Conservation (phyloP, 2,329 filamentous ascomycete genomes). For the Aureobasidium zeae region DNA sequence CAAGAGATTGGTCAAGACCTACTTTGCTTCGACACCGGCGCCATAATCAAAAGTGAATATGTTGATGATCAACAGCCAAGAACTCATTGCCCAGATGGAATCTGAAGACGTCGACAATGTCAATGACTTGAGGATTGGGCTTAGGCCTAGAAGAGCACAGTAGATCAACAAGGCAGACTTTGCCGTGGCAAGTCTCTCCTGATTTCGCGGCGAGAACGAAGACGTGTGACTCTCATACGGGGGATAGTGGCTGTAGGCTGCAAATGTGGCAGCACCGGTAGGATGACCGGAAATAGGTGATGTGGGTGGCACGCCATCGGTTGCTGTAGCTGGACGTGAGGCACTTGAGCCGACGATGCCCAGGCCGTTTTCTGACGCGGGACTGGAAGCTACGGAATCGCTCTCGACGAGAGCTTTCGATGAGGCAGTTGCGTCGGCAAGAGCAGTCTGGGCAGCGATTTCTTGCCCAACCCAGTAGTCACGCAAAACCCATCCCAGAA, state of each 20-base stretch:
- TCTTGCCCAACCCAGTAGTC: constrained; percentile 79
- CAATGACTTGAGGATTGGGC: constrained; percentile 92
- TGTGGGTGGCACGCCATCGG: constrained; percentile 12
- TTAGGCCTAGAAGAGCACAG: constrained; percentile 81
- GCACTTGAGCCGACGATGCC: constrained; percentile 2
- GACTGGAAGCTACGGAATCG: constrained; percentile 1
- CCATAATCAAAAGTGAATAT: constrained; percentile 98
- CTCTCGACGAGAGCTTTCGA: constrained; percentile 10
- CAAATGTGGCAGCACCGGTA: constrained; percentile 35
- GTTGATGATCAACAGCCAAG: constrained; percentile 87
- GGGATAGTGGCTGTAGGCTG: constrained; percentile 28
- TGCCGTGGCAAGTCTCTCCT: constrained; percentile 64
- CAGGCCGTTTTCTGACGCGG: constrained; percentile 17
- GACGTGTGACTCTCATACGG: constrained; percentile 29
- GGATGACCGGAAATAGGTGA: constrained; percentile 21
- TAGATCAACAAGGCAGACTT: constrained; percentile 93
- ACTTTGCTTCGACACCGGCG: constrained; percentile 50
- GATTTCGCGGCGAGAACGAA: constrained; percentile 46
- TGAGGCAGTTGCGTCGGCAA: constrained; percentile 21
- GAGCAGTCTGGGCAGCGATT: constrained; percentile 37
- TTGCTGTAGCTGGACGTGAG: neutral
- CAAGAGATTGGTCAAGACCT: constrained; percentile 5
- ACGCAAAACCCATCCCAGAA: constrained; percentile 83
- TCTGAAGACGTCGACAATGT: constrained; percentile 86
- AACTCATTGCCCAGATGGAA: constrained; percentile 95